Evolutionary conservation across 2,329 filamentous ascomycete species (phyloP).

Genomic region (Berkeleyomyces rouxiae): DNA sequence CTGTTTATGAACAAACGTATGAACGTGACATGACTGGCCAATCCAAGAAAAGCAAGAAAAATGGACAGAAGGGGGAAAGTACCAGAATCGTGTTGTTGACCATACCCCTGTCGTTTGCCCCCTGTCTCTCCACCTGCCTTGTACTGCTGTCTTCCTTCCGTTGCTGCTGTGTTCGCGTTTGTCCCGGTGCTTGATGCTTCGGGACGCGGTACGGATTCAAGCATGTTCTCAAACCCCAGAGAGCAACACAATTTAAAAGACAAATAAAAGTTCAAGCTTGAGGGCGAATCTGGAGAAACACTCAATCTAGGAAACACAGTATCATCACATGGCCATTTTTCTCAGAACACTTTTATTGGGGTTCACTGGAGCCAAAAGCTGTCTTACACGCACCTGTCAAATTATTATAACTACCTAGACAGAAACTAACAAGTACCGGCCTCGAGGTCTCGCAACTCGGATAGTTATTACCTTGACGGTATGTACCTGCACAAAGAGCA

Average conservation of each 20-base stretch:
- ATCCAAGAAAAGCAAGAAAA: neutral
- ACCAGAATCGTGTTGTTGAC: neutral
- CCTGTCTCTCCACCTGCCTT: neutral
- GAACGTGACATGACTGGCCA: neutral
- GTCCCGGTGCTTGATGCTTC: neutral
- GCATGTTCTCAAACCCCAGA: neutral
- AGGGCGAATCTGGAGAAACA: too few species aligned
- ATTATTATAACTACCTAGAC: neutral
- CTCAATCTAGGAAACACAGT: too few species aligned
- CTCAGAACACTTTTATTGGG: too few species aligned
- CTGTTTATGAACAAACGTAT: neutral
- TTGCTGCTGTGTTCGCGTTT: neutral
- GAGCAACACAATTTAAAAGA: neutral
- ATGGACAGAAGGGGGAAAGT: neutral
- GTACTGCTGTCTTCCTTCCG: neutral
- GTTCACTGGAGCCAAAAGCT: neutral
- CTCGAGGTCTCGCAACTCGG: neutral
- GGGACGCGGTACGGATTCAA: neutral
- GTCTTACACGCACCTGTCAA: neutral
- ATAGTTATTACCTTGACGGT: neutral
- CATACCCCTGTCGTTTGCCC: neutral
- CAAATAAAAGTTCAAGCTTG: neutral
- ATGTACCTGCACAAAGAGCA: neutral
- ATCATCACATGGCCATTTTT: too few species aligned
- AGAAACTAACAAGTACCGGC: neutral